Evolutionary conservation across 176 grass and related monocot genomes (phyloP), one percentile per base, ranked within the genome.

Genomic region (Oryza nivara): DNA sequence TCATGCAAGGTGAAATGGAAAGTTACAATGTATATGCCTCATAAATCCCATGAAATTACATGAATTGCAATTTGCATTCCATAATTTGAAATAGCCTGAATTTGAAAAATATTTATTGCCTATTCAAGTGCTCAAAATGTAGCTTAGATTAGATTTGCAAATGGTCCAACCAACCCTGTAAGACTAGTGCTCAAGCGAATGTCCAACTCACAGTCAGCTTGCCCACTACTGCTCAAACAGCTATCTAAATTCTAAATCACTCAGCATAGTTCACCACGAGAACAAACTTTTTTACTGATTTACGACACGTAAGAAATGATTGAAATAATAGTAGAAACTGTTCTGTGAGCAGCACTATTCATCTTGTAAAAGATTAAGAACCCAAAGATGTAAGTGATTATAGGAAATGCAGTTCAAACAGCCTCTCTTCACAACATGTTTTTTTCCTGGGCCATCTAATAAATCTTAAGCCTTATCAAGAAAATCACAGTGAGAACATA

Each of bases 321-420:
- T n/a, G 67, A 38, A 38, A 35, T 17, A 77, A 23, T 16, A 64
- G 17, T 7, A 70, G 14, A 28, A 72, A 72, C 47, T 73, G 52
- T 67, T 51, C 13, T 46, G 26, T 7, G 3, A 63, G 58, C 58
- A 75, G 23, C 32, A 69, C 28, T 11, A 54, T 46, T 78, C 1
- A 9, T 78, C 13, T 76, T 38, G 25, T 61, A 80, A 47, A 45
- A 34, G 14, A 84, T 48, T n/a, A 80, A 60, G 35, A 60, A 67
- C 26, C 25, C 64, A 61, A 19, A 28, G 12, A 79, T 67, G 38
- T 6, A 68, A 67, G 23, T 60, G 38, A 26, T 61, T 58, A 48
- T 58, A 38, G 26, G 70, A 78, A 80, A 40, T 15, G 78, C 20
- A 85, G 38, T 68, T 90, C 61, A 83, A 80, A 82, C 67, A 86